Base-by-base conservation (phyloP, 345 rosid genomes). In the Gossypium longicalyx region DNA sequence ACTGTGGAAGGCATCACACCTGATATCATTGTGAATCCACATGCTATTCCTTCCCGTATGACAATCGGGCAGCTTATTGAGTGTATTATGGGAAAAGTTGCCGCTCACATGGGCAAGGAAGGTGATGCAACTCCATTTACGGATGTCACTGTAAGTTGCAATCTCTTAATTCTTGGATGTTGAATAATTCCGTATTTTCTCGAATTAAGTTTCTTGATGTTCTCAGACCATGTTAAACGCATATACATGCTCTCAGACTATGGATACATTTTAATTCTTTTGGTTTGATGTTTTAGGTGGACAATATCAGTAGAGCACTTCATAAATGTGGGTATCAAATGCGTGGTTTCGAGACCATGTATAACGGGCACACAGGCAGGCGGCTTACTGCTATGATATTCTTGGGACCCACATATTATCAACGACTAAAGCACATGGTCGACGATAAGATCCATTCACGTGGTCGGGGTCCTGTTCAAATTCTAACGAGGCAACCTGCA, bases 41-140 rank as follows among this genome's bases (percentile, higher is more conserved):
- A 95, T 84, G 99, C 99, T 73, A 95, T 95, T 85, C 99, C 99
- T 49, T 95, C 98, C 74, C 97, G 98, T 23, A 95, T 95, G 99
- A 95, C 98, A 2, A 93, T 93, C 72, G 98, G 99, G 41, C 99
- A 95, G 90, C 98, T 93, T 38, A 92, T 95, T 74, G 99, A 95
- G 84, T 95, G 99, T 80, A 90, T 95, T 77, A 95, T 91, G 99
- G 98, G 99, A 64, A 93, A 95, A 86, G 99, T 93, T 79, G 98
- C 99, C 15, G 98, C 98, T 71, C 98, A 93, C 82, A 94, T 94
- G 99, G 99, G 99, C 67, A 93, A 93, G 86, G 99, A 95, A 85
- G 99, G 98, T 63, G 99, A 95, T 72, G 99, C 97, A 0, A 95
- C 99, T 76, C 99, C 99, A 34, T 95, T 95, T 78, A 95, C 98